These are phyloP conservation scores for Hericium rajendrae DNA, from an alignment of 768 basidiomycete species.

Conservation along the genomic window DNA sequence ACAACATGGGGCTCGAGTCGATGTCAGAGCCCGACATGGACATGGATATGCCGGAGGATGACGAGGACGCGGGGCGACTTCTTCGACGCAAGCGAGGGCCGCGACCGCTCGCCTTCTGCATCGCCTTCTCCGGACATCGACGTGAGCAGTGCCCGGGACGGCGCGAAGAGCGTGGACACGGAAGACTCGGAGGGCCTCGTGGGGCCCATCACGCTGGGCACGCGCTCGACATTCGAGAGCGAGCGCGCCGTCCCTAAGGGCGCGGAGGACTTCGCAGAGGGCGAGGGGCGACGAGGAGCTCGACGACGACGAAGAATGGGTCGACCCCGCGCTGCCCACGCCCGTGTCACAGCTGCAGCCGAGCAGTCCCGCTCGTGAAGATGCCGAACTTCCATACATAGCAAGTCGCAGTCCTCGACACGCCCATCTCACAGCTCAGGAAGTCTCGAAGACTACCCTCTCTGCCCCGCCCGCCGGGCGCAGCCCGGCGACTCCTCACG, in stretches of 20 bases:
- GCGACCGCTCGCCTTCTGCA: conserved; percentile 27
- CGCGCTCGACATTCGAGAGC: conserved; percentile 19
- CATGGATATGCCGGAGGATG: conserved; percentile 40
- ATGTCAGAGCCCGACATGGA: conserved; percentile 75
- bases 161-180: conserved; percentile 39
- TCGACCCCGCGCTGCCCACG: too few relatives aligned
- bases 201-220: conserved; percentile 62
- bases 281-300: conserved; percentile 27
- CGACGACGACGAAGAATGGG: conserved; percentile 50
- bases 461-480: too few relatives aligned
- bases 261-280: conserved; percentile 17
- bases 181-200: conserved; percentile 52
- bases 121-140: conserved; percentile 28
- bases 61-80: conserved; percentile 31
- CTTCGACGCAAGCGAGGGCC: conserved; percentile 34
- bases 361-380: too few relatives aligned
- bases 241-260: neutral
- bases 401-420: too few relatives aligned
- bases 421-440: too few relatives aligned
- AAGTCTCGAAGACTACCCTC: too few relatives aligned
- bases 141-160: conserved; percentile 20
- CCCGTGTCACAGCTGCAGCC: too few relatives aligned
- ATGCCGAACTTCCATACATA: too few relatives aligned
- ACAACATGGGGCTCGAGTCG: conserved; percentile 69
- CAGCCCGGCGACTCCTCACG: too few relatives aligned